Base-by-base conservation (phyloP, 345 rosid species). In the Iberis pinnata region DNA sequence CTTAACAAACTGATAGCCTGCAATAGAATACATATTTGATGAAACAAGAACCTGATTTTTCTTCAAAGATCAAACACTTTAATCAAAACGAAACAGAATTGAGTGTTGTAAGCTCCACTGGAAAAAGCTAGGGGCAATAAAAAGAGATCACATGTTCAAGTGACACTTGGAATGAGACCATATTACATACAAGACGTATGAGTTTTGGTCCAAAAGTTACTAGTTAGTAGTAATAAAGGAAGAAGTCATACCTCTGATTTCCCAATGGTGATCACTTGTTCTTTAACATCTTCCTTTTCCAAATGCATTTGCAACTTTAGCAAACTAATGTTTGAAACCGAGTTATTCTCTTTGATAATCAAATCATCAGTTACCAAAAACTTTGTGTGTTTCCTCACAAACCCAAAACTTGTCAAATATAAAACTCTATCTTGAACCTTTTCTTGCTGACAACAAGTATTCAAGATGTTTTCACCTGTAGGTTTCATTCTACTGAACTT, bases 251-350 rank as follows among this genome's bases (percentile, higher is more conserved):
- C 53, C 7, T 45, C 42, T 8, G 26, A 2, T 58, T 45, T 58
- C 35, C 63, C 36, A 45, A 61, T 13, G 26, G 7, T 42, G 4
- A 61, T 51, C 3, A 41, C 50, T 12, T 42, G 49, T 40, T 61
- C 65, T 13, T 50, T 49, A 0, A 61, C 40, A 5, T 50, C 58
- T 1, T 7, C 9, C 25, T 22, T 6, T 22, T 22, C 25, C 25
- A 22, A 22, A 6, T 22, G 25, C 25, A 22, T 22, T 22, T 61
- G 56, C 46, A 59, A 10, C 40, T 49, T 60, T 2, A 22, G 25
- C 25, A 22, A 22, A 22, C 25, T 22, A 22, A 22, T 22, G 25
- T 22, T 22, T 22, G 25, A 22, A 22, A 22, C 25, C 25, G 25
- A 22, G 25, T 22, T 6, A 3, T 6, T 22, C 25, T 3, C 4